These are phyloP conservation scores for Colletotrichum liaoningense DNA, from an alignment of 2,329 filamentous ascomycete species.

Conservation along the genomic window DNA sequence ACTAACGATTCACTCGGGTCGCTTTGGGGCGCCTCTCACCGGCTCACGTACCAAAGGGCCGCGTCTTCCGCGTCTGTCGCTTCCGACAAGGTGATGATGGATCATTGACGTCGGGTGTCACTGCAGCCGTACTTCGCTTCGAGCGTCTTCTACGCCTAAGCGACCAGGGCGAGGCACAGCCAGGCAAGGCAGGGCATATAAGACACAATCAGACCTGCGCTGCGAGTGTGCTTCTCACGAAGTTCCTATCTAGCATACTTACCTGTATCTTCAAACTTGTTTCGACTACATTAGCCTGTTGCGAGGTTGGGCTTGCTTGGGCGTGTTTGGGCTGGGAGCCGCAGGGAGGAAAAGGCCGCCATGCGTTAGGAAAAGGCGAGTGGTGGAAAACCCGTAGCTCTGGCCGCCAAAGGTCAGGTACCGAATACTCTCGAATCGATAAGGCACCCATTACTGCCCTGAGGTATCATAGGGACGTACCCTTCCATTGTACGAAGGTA, in stretches of 20 bases:
- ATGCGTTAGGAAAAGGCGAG: conserved; percentile 4
- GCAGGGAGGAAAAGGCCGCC: neutral
- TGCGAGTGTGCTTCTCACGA: too few relatives aligned
- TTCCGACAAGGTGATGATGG: neutral
- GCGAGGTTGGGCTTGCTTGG: conserved; percentile 28
- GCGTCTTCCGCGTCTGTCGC: neutral
- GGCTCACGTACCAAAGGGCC: neutral
- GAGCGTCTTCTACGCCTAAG: neutral
- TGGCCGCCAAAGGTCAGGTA: neutral
- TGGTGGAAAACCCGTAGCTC: conserved; percentile 2
- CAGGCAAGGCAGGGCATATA: neutral
- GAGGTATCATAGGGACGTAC: too few relatives aligned
- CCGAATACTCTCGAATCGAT: neutral
- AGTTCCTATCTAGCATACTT: too few relatives aligned
- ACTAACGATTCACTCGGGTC: neutral
- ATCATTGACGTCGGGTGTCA: neutral
- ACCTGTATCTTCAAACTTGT: conserved; percentile 11
- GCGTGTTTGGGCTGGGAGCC: conserved; percentile 14
- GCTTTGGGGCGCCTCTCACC: neutral
- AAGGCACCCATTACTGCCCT: neutral
- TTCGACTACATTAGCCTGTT: conserved; percentile 17
- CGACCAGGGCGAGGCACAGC: neutral
- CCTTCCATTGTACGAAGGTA: too few relatives aligned
- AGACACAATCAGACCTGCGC: neutral
- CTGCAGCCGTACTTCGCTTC: conserved; percentile 11